A percentile compares a stretch with the other conserved stretches of the same genome.
These are phyloP conservation scores for Cucurbita moschata DNA, from an alignment of 306 rosid species.

Conservation along the genomic window DNA sequence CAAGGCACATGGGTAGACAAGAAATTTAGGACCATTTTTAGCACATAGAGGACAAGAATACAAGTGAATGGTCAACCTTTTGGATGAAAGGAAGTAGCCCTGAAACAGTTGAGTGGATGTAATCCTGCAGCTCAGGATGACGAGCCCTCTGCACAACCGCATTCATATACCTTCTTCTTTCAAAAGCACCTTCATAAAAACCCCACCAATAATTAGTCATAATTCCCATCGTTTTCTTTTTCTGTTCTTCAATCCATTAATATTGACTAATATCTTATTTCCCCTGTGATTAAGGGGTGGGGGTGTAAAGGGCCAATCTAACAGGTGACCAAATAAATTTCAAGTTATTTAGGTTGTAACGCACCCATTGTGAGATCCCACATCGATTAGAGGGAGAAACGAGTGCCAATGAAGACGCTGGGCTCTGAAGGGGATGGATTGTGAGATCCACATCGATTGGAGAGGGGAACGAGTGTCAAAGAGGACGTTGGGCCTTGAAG, in stretches of 20 bases:
- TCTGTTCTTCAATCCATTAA: too few relatives aligned
- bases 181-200: conserved; percentile 61
- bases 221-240: not conserved
- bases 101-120: conserved; percentile 59
- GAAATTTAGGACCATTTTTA: not conserved
- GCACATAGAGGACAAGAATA: not conserved
- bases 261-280: not conserved
- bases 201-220: not conserved
- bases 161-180: conserved; percentile 76
- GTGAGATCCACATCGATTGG: too few relatives aligned
- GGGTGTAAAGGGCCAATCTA: not conserved
- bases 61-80: conserved; percentile 33
- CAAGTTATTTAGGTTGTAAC: not conserved
- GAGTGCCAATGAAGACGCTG: too few relatives aligned
- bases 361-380: too few relatives aligned
- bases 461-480: too few relatives aligned
- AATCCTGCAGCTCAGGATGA: conserved; percentile 73
- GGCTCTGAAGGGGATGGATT: too few relatives aligned
- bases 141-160: conserved; percentile 69
- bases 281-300: not conserved
- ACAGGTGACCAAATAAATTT: not conserved
- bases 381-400: too few relatives aligned
- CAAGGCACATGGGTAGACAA: not conserved
- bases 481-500: too few relatives aligned
- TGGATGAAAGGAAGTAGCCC: conserved; percentile 61